These are phyloP conservation scores for Hymenoscyphus linearis DNA, from an alignment of 2,329 filamentous ascomycete genomes.

Conservation along the genomic window DNA sequence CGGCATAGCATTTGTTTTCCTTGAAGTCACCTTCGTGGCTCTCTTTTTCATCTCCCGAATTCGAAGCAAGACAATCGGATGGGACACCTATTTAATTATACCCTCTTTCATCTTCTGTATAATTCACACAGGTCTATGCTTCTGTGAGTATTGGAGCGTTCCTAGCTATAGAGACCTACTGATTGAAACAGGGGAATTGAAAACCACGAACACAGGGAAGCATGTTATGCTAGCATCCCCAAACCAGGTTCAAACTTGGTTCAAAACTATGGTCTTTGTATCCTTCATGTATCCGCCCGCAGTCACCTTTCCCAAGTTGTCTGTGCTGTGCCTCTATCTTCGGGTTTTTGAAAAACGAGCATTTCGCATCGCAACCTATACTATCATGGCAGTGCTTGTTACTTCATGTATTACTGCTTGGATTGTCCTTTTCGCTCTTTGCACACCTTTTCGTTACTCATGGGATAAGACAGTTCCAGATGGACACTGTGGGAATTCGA, in stretches of 20 bases:
- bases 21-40: background rate
- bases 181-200: background rate
- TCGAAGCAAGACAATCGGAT: background rate
- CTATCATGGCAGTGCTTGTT: constrained; percentile 6
- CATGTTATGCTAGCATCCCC: background rate
- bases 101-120: background rate
- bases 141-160: background rate
- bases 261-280: background rate
- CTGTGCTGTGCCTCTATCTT: constrained; percentile 16
- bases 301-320: constrained; percentile 16
- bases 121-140: background rate
- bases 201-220: background rate
- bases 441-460: constrained; percentile 14
- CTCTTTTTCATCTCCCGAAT: background rate
- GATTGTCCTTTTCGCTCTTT: constrained; percentile 14
- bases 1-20: background rate
- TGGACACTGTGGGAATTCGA: constrained; percentile 6
- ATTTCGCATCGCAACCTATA: constrained; percentile 11
- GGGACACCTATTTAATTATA: background rate
- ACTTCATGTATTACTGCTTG: constrained; percentile 5
- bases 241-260: background rate
- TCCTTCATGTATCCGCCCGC: constrained; percentile 1
- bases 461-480: constrained; percentile 15
- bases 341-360: constrained; percentile 12
- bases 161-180: background rate